phyloP scores from a whole-genome alignment of 257 asterid genomes.

The Solanum appendiculatum region DNA sequence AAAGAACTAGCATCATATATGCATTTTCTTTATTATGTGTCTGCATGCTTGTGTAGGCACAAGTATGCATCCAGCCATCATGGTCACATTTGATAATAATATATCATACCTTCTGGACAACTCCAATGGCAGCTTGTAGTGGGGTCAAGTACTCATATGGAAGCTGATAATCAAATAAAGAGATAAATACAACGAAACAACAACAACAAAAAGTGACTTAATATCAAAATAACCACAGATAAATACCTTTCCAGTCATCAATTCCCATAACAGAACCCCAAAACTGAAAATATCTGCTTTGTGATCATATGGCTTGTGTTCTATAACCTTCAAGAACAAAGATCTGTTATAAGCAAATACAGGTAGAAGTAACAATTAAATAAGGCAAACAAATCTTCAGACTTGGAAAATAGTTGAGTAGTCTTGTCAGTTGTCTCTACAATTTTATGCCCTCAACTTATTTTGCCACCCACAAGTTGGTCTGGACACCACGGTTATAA shows the following conservation, averaged over 20 bases:
- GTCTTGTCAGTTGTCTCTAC: neutral
- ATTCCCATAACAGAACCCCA: constrained; percentile 89
- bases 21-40: neutral
- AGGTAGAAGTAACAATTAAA: neutral
- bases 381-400: neutral
- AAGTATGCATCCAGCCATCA: neutral
- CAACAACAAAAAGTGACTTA: neutral
- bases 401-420: neutral
- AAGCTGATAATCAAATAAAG: constrained; percentile 37
- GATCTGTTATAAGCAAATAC: constrained; percentile 15
- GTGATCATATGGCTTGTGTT: constrained; percentile 90
- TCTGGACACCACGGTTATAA: neutral
- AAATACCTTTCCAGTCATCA: constrained; percentile 85
- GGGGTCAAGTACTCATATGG: constrained; percentile 97
- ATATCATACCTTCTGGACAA: constrained; percentile 72
- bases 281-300: constrained; percentile 95
- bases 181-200: neutral
- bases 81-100: neutral
- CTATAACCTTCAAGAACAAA: constrained; percentile 66
- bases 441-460: neutral
- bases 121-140: constrained; percentile 98
- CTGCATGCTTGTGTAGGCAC: neutral
- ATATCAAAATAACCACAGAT: neutral
- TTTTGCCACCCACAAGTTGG: neutral
- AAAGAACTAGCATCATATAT: neutral